phyloP scores from a whole-genome alignment of 2,329 filamentous ascomycete genomes.

The Chalara sp. region DNA sequence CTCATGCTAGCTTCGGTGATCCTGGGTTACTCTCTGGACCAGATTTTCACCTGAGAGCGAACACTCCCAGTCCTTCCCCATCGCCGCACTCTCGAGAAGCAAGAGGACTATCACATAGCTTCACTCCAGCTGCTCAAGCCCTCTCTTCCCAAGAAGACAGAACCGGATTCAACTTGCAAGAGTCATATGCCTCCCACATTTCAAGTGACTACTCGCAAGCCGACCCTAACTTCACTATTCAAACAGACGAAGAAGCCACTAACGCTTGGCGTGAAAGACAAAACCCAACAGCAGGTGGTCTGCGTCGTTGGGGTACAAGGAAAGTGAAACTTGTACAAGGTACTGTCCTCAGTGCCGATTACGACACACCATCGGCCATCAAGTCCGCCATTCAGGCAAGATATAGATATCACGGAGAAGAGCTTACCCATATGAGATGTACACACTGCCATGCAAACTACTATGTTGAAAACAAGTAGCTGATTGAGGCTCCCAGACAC shows the following conservation, averaged over 20 bases:
- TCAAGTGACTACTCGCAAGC: too few species aligned
- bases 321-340: conserved; percentile 97
- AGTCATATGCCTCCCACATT: too few species aligned
- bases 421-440: neutral
- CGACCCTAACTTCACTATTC: too few species aligned
- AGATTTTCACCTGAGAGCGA: too few species aligned
- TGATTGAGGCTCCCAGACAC: conserved; percentile 35
- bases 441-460: neutral
- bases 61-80: too few species aligned
- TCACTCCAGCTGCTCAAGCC: too few species aligned
- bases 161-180: too few species aligned
- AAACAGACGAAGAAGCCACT: neutral
- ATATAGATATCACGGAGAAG: conserved; percentile 39
- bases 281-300: neutral
- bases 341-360: conserved; percentile 89
- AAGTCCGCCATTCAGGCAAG: conserved; percentile 89
- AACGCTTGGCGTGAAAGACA: neutral
- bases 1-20: too few species aligned
- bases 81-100: too few species aligned
- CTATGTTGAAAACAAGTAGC: neutral
- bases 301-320: conserved; percentile 33
- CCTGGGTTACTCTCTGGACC: too few species aligned
- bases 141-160: too few species aligned
- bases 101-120: too few species aligned
- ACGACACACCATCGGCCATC: conserved; percentile 90